Conservation (phyloP, 441 rosid genomes). For the Pelargonium cotyledonis region DNA sequence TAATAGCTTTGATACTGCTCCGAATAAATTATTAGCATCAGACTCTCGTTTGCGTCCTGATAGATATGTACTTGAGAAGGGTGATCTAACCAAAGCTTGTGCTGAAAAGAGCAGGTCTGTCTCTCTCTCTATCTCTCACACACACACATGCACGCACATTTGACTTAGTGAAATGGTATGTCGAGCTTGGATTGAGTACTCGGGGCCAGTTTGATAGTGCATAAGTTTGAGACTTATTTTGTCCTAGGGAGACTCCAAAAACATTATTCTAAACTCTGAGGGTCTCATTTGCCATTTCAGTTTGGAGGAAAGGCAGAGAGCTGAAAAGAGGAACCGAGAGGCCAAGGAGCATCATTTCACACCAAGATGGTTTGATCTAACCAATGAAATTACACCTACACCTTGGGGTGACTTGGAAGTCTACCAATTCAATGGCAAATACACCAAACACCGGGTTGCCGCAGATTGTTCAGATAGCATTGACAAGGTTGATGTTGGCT, state of each 20-base stretch:
- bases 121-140: neutral
- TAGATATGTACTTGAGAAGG: constrained; percentile 86
- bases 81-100: constrained; percentile 75
- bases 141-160: neutral
- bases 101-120: constrained; percentile 76
- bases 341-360: constrained; percentile 55
- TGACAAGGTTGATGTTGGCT: constrained; percentile 34
- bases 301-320: constrained; percentile 94
- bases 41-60: constrained; percentile 96
- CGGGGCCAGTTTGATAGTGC: neutral
- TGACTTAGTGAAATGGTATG: neutral
- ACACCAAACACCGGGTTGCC: constrained; percentile 50
- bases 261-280: neutral
- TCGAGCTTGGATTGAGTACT: neutral
- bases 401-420: constrained; percentile 99
- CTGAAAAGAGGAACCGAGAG: constrained; percentile 79
- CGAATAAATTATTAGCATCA: constrained; percentile 73
- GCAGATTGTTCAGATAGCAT: constrained; percentile 40
- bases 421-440: constrained; percentile 77
- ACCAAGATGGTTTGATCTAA: constrained; percentile 82
- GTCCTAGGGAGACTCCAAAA: neutral
- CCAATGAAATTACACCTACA: constrained; percentile 65
- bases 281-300: constrained; percentile 28
- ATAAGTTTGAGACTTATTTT: neutral
- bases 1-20: constrained; percentile 89